These are phyloP conservation scores for Thalassiosira hispida DNA, from an alignment of 352 stramenopile genomes.

Conservation along the genomic window DNA sequence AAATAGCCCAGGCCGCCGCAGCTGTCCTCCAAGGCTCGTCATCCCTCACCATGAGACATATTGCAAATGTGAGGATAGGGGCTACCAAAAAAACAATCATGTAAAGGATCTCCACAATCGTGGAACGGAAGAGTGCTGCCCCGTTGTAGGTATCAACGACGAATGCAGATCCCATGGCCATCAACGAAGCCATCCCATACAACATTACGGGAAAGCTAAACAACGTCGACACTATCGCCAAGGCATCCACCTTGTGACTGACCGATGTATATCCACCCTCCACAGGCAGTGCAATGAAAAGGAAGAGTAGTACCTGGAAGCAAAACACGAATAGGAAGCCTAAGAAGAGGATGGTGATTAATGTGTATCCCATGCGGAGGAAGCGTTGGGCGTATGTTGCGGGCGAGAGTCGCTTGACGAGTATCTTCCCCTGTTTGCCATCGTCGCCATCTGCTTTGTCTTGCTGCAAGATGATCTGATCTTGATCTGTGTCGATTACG, in stretches of 20 bases:
- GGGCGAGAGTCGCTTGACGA: constrained; percentile 30
- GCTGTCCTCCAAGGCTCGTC: constrained; percentile 48
- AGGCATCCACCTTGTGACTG: background rate
- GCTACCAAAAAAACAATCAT: constrained; percentile 52
- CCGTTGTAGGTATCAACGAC: constrained; percentile 45
- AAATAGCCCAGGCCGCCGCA: constrained; percentile 25
- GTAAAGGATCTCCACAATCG: constrained; percentile 34
- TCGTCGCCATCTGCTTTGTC: constrained; percentile 6
- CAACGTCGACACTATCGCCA: constrained; percentile 31
- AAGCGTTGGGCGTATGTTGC: constrained; percentile 12
- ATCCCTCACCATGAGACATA: constrained; percentile 28
- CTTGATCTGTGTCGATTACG: constrained; percentile 56
- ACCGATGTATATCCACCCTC: constrained; percentile 28
- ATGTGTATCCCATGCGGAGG: constrained; percentile 45
- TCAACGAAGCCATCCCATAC: constrained; percentile 48
- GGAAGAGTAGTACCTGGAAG: constrained; percentile 70
- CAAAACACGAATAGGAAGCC: constrained; percentile 76
- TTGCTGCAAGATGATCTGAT: constrained; percentile 64
- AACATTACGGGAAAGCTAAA: constrained; percentile 50
- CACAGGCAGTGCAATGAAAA: constrained; percentile 63
- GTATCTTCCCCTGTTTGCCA: constrained; percentile 4
- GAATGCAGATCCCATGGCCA: constrained; percentile 52
- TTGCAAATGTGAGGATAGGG: constrained; percentile 26
- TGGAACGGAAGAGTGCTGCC: constrained; percentile 38
- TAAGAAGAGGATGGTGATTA: constrained; percentile 56